Percentiles rank a stretch among this genome's conserved stretches.
Conservation (phyloP, 208 protist genomes). For the Porcisia deanei region DNA sequence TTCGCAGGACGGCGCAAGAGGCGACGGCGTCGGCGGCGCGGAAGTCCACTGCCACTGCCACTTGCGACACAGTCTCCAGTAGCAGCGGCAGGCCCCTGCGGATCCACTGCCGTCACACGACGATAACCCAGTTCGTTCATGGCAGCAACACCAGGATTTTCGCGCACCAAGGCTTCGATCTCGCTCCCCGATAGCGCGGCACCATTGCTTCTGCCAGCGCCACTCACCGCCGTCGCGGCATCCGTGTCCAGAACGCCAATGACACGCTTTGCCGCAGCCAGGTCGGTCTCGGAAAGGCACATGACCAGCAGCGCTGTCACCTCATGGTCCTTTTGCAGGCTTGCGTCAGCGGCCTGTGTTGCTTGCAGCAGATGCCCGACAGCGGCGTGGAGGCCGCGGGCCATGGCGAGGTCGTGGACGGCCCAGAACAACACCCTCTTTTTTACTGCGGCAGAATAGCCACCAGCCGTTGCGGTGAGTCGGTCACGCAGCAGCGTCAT, state of each 20-base stretch:
- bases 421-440: conserved; percentile 67
- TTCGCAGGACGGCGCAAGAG: conserved; percentile 61
- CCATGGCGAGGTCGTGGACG: conserved; percentile 53
- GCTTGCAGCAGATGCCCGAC: conserved; percentile 49
- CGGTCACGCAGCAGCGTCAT: conserved; percentile 43
- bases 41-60: conserved; percentile 5
- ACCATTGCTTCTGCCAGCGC: background rate
- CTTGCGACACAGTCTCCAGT: background rate
- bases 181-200: conserved; percentile 30
- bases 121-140: conserved; percentile 71
- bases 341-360: conserved; percentile 29
- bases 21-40: conserved; percentile 36
- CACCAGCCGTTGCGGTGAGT: conserved; percentile 10
- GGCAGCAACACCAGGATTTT: conserved; percentile 42
- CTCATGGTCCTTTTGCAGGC: conserved; percentile 42
- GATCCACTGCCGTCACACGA: conserved; percentile 32
- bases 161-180: conserved; percentile 38
- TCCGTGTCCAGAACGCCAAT: conserved; percentile 17
- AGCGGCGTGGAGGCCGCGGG: conserved; percentile 35
- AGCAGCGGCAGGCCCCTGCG: background rate
- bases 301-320: conserved; percentile 55
- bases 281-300: conserved; percentile 60
- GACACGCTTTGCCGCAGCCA: conserved; percentile 31
- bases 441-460: conserved; percentile 6
- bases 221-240: conserved; percentile 15